A percentile compares a stretch with the other conserved stretches of the same genome.
These are phyloP conservation scores for Aspergillus clavatus DNA, from an alignment of 2,329 filamentous ascomycete species.

Conservation along the genomic window DNA sequence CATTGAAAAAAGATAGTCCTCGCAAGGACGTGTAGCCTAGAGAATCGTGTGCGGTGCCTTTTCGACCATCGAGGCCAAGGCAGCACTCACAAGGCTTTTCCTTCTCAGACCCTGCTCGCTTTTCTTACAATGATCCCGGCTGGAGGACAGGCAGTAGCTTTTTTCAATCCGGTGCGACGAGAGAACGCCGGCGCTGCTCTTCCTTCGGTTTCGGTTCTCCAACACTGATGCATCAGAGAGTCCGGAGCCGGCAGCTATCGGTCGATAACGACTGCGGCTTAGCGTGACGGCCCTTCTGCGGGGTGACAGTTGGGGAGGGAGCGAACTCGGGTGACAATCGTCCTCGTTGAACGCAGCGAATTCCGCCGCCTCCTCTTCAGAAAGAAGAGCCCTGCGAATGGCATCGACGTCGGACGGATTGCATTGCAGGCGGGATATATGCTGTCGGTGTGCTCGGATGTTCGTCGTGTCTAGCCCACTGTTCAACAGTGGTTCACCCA, in stretches of 20 bases:
- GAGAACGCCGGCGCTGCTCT: slow-evolving; percentile 23
- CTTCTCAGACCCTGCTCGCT: slow-evolving; percentile 34
- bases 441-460: slow-evolving; percentile 36
- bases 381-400: slow-evolving; percentile 32
- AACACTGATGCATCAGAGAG: not conserved
- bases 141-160: slow-evolving; percentile 21
- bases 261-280: slow-evolving; percentile 28
- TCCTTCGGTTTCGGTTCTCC: slow-evolving; percentile 20
- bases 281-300: slow-evolving; percentile 26
- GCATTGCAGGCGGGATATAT: slow-evolving; percentile 39
- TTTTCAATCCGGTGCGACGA: slow-evolving; percentile 33
- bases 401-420: slow-evolving; percentile 33
- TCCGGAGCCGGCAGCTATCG: slow-evolving; percentile 10
- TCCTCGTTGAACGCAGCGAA: slow-evolving; percentile 20
- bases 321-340: slow-evolving; percentile 36
- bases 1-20: slow-evolving; percentile 6
- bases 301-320: slow-evolving; percentile 32
- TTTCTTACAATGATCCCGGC: slow-evolving; percentile 28
- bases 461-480: slow-evolving; percentile 15
- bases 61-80: slow-evolving; percentile 34
- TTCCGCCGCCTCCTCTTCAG: slow-evolving; percentile 21
- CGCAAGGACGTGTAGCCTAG: slow-evolving; percentile 1
- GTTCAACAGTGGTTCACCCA: not conserved
- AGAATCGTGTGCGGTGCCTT: slow-evolving; percentile 7
- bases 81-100: slow-evolving; percentile 37